Conservation (phyloP, 352 stramenopile genomes). For the Saprolegnia parasitica region DNA sequence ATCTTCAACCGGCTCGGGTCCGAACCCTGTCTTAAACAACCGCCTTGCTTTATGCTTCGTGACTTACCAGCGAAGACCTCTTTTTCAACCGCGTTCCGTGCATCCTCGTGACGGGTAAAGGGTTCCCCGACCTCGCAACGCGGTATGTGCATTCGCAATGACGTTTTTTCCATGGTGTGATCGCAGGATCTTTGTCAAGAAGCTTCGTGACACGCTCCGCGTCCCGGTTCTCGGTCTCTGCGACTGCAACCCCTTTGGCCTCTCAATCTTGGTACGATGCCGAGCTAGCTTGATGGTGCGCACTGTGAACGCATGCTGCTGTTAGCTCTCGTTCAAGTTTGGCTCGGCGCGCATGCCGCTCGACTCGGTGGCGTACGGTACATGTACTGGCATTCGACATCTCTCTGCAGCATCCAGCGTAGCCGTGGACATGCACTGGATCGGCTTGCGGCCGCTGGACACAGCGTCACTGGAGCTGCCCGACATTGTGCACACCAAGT, state of each 20-base stretch:
- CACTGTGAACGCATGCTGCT: neutral
- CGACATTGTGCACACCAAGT: slow-evolving; percentile 45
- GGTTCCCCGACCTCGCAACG: slow-evolving; percentile 93
- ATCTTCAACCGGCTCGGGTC: slow-evolving; percentile 91
- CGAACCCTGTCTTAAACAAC: slow-evolving; percentile 32
- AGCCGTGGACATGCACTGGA: slow-evolving; percentile 86
- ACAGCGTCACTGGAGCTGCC: slow-evolving; percentile 47
- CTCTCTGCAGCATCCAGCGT: neutral
- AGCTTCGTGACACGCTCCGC: slow-evolving; percentile 59
- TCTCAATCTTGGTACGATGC: slow-evolving; percentile 81
- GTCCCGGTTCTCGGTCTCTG: slow-evolving; percentile 89
- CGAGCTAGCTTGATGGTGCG: neutral
- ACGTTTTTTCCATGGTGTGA: no score
- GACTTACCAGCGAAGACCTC: slow-evolving; percentile 55
- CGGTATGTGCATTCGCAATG: slow-evolving; percentile 36
- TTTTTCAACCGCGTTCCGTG: slow-evolving; percentile 86
- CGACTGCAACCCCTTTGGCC: slow-evolving; percentile 93
- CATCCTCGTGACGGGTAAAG: slow-evolving; percentile 91
- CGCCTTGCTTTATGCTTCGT: neutral
- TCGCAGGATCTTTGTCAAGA: slow-evolving; percentile 74
- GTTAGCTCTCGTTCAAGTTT: slow-evolving; percentile 85
- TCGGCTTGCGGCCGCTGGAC: slow-evolving; percentile 87
- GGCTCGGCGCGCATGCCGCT: slow-evolving; percentile 81
- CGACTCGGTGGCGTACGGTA: slow-evolving; percentile 60
- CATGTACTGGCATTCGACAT: neutral